Conservation (phyloP, 225 moss, liverwort and hornwort genomes). For the Sphagnum tenellum region DNA sequence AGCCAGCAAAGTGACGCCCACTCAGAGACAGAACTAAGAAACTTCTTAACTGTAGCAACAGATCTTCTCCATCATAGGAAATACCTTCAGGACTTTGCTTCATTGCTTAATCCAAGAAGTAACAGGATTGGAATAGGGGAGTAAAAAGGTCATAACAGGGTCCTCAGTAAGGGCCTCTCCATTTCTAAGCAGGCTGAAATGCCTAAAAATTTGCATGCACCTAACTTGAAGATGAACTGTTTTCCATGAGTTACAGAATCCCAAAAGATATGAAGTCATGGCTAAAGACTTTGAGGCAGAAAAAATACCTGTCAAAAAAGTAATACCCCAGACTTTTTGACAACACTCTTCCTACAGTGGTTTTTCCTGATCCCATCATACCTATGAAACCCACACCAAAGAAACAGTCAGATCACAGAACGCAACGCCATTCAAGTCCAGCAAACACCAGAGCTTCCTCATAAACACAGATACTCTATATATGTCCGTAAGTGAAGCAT, state of each 20-base stretch:
- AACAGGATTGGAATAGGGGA: no score
- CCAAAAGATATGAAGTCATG: no score
- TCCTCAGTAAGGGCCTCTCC: no score
- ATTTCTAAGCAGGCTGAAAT: no score
- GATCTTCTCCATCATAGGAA: no score
- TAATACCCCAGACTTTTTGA: slow-evolving; percentile 59
- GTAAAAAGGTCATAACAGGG: no score
- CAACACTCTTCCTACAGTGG: slow-evolving; percentile 66
- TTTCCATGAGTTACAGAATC: not conserved
- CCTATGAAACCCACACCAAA: slow-evolving; percentile 18
- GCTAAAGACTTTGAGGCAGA: no score
- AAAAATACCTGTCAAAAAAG: slow-evolving; percentile 70
- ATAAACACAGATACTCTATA: not conserved
- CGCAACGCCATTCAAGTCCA: not conserved
- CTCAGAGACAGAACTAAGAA: not conserved
- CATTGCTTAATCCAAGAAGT: no score
- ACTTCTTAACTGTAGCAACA: no score
- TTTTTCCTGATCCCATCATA: slow-evolving; percentile 95
- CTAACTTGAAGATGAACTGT: no score
- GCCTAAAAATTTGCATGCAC: no score
- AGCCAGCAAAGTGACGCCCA: not conserved
- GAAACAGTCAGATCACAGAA: not conserved
- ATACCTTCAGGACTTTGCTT: no score
- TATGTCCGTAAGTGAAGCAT: slow-evolving; percentile 1
- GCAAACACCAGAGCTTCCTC: not conserved